Evolutionary conservation across 225 moss, liverwort and hornwort species (phyloP), one percentile per base, ranked within the genome.

Genomic region (Antitrichia curtipendula): DNA sequence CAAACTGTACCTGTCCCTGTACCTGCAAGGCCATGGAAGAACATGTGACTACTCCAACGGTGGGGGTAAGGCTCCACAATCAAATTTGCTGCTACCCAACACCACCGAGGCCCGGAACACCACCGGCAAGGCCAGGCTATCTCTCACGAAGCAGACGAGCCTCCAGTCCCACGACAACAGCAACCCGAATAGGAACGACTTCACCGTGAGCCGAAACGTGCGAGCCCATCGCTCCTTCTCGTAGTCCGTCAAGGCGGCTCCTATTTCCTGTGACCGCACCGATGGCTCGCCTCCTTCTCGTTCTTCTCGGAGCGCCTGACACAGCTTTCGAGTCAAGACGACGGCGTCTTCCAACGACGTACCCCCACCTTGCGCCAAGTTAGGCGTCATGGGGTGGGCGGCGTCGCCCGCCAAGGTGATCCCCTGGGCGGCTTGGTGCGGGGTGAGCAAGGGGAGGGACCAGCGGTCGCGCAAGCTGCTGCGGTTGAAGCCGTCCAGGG

Each of bases 381-480:
- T 91, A 49, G 94, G 94, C 32, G 92, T 94, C 94, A 94, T 94
- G 65, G 92, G 92, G 60, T 94, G 94, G 10, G 91, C 88, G 21
- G 94, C 92, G 57, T 91, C 94, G 10, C 94, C 94, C 11, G 91
- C 92, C 82, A 94, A 84, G 25, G 94, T 92, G 84, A 92, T 71
- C 20, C 92, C 91, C 21, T 81, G 81, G 40, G 87, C 63, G 19
- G 92, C 78, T 27, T 88, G 87, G 20, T 92, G 89, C 13, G 90
- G 86, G 2, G 86, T 91, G 16, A 85, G 56, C 6, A 90, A 75
- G 27, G 94, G 91, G 41, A 92, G 61, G 7, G 89, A 90, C 94
- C 94, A 94, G 82, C 94, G 88, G 74, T 94, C 92, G 43, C 78
- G 84, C 19, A 94, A 14, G 32, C 34, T 88, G 62, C 92, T 89